Percentiles rank a stretch among this genome's conserved stretches.
phyloP scores from a whole-genome alignment of 2,329 filamentous ascomycete genomes.

The Neopestalotiopsis rosae region DNA sequence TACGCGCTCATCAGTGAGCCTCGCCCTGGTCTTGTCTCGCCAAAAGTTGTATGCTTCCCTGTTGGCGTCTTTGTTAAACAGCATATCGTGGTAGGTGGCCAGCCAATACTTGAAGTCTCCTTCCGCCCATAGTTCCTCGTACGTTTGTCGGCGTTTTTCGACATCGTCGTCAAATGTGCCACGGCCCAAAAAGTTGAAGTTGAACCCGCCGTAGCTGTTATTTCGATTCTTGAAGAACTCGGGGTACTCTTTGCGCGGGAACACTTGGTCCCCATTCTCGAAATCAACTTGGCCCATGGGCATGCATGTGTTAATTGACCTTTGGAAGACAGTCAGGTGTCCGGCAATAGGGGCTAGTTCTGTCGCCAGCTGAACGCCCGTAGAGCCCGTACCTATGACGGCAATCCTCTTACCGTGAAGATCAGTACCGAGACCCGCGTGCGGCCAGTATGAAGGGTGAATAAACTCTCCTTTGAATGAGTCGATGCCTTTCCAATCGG shows the following conservation, averaged over 20 bases:
- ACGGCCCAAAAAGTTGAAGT: constrained; percentile 58
- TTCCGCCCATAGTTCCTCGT: constrained; percentile 43
- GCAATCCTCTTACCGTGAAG: constrained; percentile 32
- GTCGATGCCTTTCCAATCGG: constrained; percentile 43
- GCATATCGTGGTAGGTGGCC: constrained; percentile 55
- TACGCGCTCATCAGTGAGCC: constrained; percentile 53
- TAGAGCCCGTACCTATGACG: constrained; percentile 38
- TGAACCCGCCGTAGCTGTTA: constrained; percentile 61
- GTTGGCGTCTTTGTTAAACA: constrained; percentile 52
- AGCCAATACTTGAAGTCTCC: constrained; percentile 62
- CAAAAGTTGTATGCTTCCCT: constrained; percentile 59
- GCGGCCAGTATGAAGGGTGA: constrained; percentile 34
- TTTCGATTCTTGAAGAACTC: constrained; percentile 57
- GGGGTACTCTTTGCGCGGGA: constrained; percentile 50
- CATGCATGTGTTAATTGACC: constrained; percentile 32
- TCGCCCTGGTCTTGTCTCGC: constrained; percentile 50
- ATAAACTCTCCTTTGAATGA: constrained; percentile 32
- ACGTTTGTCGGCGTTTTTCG: constrained; percentile 38
- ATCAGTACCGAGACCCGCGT: constrained; percentile 39
- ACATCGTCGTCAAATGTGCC: constrained; percentile 58
- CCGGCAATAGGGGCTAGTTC: constrained; percentile 29
- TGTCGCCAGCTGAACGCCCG: constrained; percentile 36
- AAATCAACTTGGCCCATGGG: constrained; percentile 35
- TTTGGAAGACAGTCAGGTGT: constrained; percentile 30
- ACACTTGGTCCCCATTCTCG: constrained; percentile 31